Evolutionary conservation across 805 yeast species (phyloP), one percentile per base, ranked within the genome.

Genomic region (Yarrowia bubula): DNA sequence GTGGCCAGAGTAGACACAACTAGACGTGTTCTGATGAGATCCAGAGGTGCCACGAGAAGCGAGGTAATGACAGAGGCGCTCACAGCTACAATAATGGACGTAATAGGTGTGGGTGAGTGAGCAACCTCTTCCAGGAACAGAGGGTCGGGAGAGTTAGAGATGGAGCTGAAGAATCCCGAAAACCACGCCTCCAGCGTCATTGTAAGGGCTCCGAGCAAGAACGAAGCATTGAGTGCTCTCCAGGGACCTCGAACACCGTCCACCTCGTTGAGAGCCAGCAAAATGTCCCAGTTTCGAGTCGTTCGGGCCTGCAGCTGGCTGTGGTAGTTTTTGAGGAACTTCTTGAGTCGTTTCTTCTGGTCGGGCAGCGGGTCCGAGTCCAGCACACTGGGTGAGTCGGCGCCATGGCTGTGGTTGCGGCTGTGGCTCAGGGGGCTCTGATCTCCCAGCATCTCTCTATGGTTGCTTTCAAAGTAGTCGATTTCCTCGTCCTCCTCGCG

Each of bases 131-230:
- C 96, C 69, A 91, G 86, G 73, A 91, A 88, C 67, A 86, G 85
- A 2, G 97, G 97, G 73, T 92, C 98, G 0, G 97, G 96, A 35
- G 91, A 84, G 17, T 89, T 87, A 62, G 89, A 75, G 51, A 90
- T 77, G 1, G 97, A 95, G 4, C 97, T 86, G 8, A 92, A 73
- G 68, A 92, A 84, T 3, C 97, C 97, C 0, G 96, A 88, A 55
- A 92, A 80, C 98, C 98, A 92, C 0, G 97, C 90, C 72, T 90
- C 93, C 51, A 92, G 77, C 0, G 96, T 88, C 57, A 86, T 84
- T 1, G 87, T 84, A 17, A 91, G 78, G 0, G 96, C 88, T 64
- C 83, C 87, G 72, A 88, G 82, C 17, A 95, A 80, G 71, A 92
- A 93, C 0, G 96, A 82, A 2, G 96, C 17, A 86, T 86, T 31